Evolutionary conservation across 805 yeast genomes (phyloP).

Genomic region (Hyphopichia homilentoma): DNA sequence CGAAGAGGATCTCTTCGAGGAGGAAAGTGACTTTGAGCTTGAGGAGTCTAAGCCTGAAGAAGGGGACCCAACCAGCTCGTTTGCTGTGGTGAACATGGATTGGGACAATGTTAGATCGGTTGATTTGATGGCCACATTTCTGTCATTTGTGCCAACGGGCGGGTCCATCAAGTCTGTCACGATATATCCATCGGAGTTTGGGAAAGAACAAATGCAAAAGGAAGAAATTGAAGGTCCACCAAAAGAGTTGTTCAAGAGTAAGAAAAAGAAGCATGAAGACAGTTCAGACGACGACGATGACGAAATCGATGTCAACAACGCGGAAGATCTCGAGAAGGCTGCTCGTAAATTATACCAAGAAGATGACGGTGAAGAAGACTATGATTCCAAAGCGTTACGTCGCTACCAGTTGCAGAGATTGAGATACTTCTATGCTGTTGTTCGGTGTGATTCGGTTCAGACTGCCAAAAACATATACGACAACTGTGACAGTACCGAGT

Average conservation of each 20-base stretch:
- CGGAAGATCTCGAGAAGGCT: constrained; percentile 51
- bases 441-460: constrained; percentile 67
- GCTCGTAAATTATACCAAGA: constrained; percentile 74
- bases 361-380: constrained; percentile 78
- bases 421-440: constrained; percentile 90
- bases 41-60: constrained; percentile 66
- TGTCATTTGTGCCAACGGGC: constrained; percentile 75
- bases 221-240: constrained; percentile 95
- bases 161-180: constrained; percentile 67
- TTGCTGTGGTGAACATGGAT: constrained; percentile 94
- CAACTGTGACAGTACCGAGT: constrained; percentile 92
- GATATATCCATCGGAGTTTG: constrained; percentile 86
- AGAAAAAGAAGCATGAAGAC: constrained; percentile 32
- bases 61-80: constrained; percentile 76
- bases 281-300: constrained; percentile 33
- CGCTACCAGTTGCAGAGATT: constrained; percentile 89
- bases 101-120: constrained; percentile 93
- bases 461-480: constrained; percentile 77
- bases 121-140: constrained; percentile 85
- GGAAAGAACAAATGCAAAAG: constrained; percentile 83
- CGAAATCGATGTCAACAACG: constrained; percentile 44
- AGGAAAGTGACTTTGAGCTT: constrained; percentile 52
- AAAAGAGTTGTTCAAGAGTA: constrained; percentile 64
- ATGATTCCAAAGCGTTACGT: constrained; percentile 78
- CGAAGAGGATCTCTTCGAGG: constrained; percentile 40